Base-by-base conservation (phyloP, 2,329 filamentous ascomycete genomes). In the Aspergillus amoenus region DNA sequence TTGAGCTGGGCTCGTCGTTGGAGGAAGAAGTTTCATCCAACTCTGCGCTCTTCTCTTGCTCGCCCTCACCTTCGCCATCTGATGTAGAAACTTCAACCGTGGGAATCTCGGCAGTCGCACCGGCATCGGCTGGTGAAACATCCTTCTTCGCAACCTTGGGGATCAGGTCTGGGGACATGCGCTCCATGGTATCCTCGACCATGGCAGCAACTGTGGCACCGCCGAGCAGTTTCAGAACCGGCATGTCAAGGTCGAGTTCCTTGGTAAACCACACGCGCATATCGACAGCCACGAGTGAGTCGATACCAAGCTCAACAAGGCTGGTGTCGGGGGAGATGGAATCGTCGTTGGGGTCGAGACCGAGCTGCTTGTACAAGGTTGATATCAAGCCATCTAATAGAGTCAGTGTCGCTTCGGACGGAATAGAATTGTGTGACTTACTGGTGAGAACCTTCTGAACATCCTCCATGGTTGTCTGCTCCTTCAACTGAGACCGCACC, bases 191-290 rank as follows among this genome's bases (percentile, higher is more conserved):
- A n/a, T 45, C 43, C 43, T 45, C 43, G 18, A 45, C 24, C 27
- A 47, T 27, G n/a, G 27, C 44, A 5, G 15, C 27, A 3, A 49
- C 18, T 5, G 22, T 39, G 9, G 18, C 46, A 18, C 46, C 46
- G 1, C 32, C 18, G 3, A 81, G 61, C 39, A 83, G 70, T 56
- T 79, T 78, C 3, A 82, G 66, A 2, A 82, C 74, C 0, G 79
- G 76, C 0, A 83, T 71, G 45, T 82, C 76, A 0, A 76, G 65
- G 0, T 76, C 58, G 0, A 82, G 45, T 39, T 78, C 68, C 52
- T 79, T 79, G n/a, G 76, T 40, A 57, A 82, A 79, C 81, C 81
- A 84, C 2, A 75, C 67, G 0, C 80, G 76, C 2, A 78, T 50
- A 21, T 76, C 73, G 2, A 78, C 74, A 0, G 75, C 72, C 12